Conservation (phyloP, 352 stramenopile species). For the Globisporangium lucens region DNA sequence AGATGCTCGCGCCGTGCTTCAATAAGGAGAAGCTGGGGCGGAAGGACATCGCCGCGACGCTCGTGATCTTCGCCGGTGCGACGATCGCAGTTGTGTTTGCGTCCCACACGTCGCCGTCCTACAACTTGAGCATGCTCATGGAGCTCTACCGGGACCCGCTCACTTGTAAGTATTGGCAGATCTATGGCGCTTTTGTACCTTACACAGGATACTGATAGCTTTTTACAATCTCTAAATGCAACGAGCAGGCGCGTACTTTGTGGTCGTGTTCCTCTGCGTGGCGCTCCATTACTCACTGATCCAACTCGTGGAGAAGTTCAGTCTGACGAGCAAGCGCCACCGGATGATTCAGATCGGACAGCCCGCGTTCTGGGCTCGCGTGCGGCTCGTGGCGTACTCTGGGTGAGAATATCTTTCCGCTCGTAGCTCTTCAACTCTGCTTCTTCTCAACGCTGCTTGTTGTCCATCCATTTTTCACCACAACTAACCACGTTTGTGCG, state of each 20-base stretch:
- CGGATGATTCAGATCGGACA: constrained; percentile 75
- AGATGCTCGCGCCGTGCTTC: constrained; percentile 82
- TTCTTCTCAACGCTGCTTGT: neutral
- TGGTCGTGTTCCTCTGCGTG: constrained; percentile 53
- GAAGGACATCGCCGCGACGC: constrained; percentile 76
- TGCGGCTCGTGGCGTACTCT: constrained; percentile 76
- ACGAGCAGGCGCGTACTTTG: constrained; percentile 44
- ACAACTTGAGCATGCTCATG: constrained; percentile 78
- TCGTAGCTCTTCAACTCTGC: neutral
- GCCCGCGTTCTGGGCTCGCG: constrained; percentile 53
- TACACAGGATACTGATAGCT: neutral
- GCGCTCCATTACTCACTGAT: constrained; percentile 60
- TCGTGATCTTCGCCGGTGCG: constrained; percentile 81
- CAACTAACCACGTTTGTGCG: neutral
- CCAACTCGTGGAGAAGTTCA: constrained; percentile 60
- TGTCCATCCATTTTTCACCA: neutral
- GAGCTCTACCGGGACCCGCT: constrained; percentile 73
- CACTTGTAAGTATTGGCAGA: constrained; percentile 29
- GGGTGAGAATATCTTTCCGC: constrained; percentile 20
- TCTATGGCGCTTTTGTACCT: neutral
- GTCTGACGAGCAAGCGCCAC: constrained; percentile 65
- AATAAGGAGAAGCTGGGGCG: constrained; percentile 85
- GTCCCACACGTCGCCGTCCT: constrained; percentile 79
- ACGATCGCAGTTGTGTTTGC: constrained; percentile 84
- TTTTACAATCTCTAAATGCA: neutral